Percentiles rank a stretch among this genome's conserved stretches.
These are phyloP conservation scores for Arabidopsis lyrata DNA, from an alignment of 441 rosid genomes.

Conservation along the genomic window DNA sequence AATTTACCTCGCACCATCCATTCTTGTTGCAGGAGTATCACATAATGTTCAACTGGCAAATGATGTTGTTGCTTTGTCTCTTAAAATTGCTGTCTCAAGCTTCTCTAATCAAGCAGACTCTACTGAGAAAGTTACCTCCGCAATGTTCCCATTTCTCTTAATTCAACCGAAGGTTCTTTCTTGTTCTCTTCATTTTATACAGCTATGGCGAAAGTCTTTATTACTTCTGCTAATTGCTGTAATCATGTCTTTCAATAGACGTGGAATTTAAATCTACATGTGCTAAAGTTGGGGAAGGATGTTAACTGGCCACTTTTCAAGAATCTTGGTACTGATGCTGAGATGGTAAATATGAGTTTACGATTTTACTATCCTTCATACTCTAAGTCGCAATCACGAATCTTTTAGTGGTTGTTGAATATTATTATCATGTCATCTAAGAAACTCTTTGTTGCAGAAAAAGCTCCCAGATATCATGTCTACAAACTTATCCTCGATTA, in stretches of 20 bases:
- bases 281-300: slow-evolving; percentile 67
- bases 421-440: slow-evolving; percentile 32
- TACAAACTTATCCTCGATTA: slow-evolving; percentile 58
- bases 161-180: slow-evolving; percentile 72
- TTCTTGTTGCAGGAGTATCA: slow-evolving; percentile 66
- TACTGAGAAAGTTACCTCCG: slow-evolving; percentile 69
- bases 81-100: slow-evolving; percentile 64
- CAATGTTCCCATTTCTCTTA: slow-evolving; percentile 82
- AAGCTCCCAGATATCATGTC: slow-evolving; percentile 61
- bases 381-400: slow-evolving; percentile 3
- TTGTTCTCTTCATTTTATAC: slow-evolving; percentile 13
- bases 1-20: slow-evolving; percentile 21
- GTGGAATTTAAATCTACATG: slow-evolving; percentile 64
- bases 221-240: slow-evolving; percentile 25
- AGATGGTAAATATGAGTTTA: slow-evolving; percentile 53
- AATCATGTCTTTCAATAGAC: slow-evolving; percentile 60
- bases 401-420: not conserved
- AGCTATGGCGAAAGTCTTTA: not conserved
- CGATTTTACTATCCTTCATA: slow-evolving; percentile 28
- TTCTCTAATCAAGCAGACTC: slow-evolving; percentile 53
- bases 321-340: slow-evolving; percentile 59
- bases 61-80: slow-evolving; percentile 65
- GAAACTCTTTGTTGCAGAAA: slow-evolving; percentile 43
- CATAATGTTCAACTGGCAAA: slow-evolving; percentile 54
- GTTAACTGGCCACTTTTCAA: slow-evolving; percentile 72